Evolutionary conservation across 2,329 filamentous ascomycete genomes (phyloP), one percentile per base, ranked within the genome.

Genomic region (Sporothrix globosa): DNA sequence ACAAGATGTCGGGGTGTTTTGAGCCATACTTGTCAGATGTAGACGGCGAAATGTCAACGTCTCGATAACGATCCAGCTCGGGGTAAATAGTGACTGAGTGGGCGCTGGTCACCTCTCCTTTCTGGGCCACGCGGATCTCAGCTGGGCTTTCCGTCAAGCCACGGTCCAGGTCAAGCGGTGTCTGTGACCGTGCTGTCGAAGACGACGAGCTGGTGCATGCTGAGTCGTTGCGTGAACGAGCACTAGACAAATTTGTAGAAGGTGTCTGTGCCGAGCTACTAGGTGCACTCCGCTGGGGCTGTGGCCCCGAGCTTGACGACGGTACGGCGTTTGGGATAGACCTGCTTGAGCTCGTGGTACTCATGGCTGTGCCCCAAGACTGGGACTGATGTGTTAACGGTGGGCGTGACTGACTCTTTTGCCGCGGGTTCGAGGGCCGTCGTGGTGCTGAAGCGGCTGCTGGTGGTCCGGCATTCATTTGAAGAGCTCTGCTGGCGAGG

Each of bases 21-120:
- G 77, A 77, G 74, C 79, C 71, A 6, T 48, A 54, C 1, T 41
- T 73, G 73, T 77, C 76, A n/a, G 76, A 75, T 14, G 24, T 17
- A 1, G 52, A 17, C 1, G 77, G 75, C 0, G 80, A 81, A 5
- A 80, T 80, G 67, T 81, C 79, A 66, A 83, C 76, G 69, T 84
- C 80, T 73, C 86, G 82, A 75, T 90, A 90, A 44, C 88, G 83
- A 76, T 90, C 88, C 21, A 90, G 78, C 74, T 90, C 88, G 1
- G 88, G 88, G 73, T 86, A 87, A 69, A 86, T 83, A 14, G 81
- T 82, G 52, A 83, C 81, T 7, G 82, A 78, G 27, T 82, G 83
- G 7, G 78, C 76, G 30, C 75, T 76, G 0, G 79, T 76, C 54
- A 81, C 74, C 53, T 86, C 83, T 27, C 81, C 72, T n/a, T 77